Evolutionary conservation across 2,329 filamentous ascomycete genomes (phyloP), one percentile per base, ranked within the genome.

Genomic region (Macrophomina pseudophaseolina): DNA sequence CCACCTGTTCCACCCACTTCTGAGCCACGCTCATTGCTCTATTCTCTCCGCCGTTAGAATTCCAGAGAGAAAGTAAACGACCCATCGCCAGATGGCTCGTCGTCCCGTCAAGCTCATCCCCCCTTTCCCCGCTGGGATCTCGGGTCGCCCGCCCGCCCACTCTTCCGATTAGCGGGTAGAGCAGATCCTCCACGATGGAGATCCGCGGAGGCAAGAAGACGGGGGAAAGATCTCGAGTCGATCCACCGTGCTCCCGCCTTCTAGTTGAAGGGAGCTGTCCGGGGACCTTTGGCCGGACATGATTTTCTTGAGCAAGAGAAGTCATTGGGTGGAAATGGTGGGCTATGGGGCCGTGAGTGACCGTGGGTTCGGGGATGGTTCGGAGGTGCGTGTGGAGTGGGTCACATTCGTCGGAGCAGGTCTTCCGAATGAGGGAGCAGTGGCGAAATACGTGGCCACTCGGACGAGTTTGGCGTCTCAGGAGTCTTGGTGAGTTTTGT

Each of bases 321-420:
- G 11, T 12, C 51, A 54, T 38, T 54, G 33, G 51, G 33, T 11
- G 32, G 51, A 28, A 28, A 18, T 33, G 23, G 32, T 35, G 51
- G 51, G 51, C 38, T 35, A 54, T 35, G 51, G 51, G 51, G 51
- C 32, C 30, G 32, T 18, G n/a, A 30, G 9, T 4, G 5, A n/a
- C 49, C 16, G 38, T 44, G 42, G 42, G 42, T 32, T 54, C 51
- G 51, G 51, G n/a, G 51, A 54, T 38, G 51, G 8, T n/a, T 54
- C 51, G 32, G 51, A 54, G 51, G 33, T 38, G 32, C 14, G 32
- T 12, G 42, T 12, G 42, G 42, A 23, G 42, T 44, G 35, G 35
- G 35, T 38, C 35, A 23, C 23, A 2, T 2, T 23, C 23, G 23
- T 23, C 23, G 23, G 23, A 23, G 23, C 23, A 23, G 23, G 23